These are phyloP conservation scores for Trichoderma sp. DNA, from an alignment of 2,329 filamentous ascomycete genomes.

Conservation along the genomic window DNA sequence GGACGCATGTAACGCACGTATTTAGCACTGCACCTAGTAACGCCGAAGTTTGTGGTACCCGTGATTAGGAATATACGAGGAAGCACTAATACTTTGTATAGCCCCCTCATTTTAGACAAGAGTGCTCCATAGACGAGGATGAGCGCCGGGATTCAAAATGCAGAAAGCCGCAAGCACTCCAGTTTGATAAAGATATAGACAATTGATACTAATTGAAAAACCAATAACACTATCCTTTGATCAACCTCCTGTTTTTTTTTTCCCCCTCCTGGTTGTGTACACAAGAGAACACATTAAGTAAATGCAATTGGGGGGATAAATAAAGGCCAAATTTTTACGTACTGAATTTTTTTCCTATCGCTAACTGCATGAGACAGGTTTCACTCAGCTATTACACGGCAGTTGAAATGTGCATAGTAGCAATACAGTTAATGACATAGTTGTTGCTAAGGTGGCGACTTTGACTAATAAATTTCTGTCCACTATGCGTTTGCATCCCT, in stretches of 20 bases:
- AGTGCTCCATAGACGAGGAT: not conserved
- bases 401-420: not conserved
- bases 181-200: not conserved
- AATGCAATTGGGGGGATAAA: not conserved
- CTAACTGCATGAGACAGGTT: not conserved
- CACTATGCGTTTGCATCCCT: not conserved
- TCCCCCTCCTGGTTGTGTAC: not conserved
- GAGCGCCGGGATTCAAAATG: not conserved
- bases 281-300: not conserved
- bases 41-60: not conserved
- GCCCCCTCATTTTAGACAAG: not conserved
- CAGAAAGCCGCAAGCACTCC: not conserved
- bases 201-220: not conserved
- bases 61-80: not conserved
- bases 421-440: not conserved
- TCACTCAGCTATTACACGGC: not conserved
- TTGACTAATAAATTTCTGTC: not conserved
- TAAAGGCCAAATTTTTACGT: not conserved
- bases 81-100: not conserved
- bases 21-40: not conserved
- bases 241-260: not conserved
- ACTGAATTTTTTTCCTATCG: not conserved
- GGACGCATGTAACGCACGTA: not conserved
- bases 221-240: not conserved
- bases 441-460: not conserved